These are phyloP conservation scores for Pezicula neosporulosa DNA, from an alignment of 2,329 filamentous ascomycete genomes.

Conservation along the genomic window DNA sequence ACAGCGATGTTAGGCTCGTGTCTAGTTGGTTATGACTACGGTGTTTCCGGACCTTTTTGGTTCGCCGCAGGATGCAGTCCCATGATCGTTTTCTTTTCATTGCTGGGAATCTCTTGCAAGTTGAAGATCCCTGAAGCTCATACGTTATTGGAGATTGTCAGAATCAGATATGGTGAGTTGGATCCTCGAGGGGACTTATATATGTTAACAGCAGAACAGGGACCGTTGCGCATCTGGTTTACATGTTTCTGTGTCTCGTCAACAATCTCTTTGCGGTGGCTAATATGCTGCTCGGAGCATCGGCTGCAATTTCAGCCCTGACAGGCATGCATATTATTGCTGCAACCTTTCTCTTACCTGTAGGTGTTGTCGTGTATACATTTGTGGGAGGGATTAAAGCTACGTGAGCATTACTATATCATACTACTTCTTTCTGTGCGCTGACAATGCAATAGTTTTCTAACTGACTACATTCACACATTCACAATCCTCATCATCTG, in stretches of 20 bases:
- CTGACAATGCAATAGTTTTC: conserved; percentile 2
- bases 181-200: neutral
- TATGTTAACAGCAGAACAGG: conserved; percentile 15
- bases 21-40: conserved; percentile 49
- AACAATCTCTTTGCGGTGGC: conserved; percentile 37
- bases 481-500: conserved; percentile 50
- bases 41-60: conserved; percentile 53
- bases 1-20: conserved; percentile 48
- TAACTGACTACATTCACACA: conserved; percentile 53
- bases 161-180: conserved; percentile 42
- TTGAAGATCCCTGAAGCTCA: conserved; percentile 50
- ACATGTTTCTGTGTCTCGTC: conserved; percentile 34
- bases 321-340: conserved; percentile 39
- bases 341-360: conserved; percentile 35
- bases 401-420: conserved; percentile 24
- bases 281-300: conserved; percentile 33
- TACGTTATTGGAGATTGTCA: conserved; percentile 49
- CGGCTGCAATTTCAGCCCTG: conserved; percentile 33
- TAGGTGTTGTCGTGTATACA: conserved; percentile 35
- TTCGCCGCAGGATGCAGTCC: conserved; percentile 52
- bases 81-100: conserved; percentile 52
- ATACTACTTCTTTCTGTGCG: neutral
- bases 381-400: conserved; percentile 35
- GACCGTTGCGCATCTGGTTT: conserved; percentile 32
- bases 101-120: conserved; percentile 49